Base-by-base conservation (phyloP, 2,329 filamentous ascomycete genomes). In the Exophiala alcalophila region DNA sequence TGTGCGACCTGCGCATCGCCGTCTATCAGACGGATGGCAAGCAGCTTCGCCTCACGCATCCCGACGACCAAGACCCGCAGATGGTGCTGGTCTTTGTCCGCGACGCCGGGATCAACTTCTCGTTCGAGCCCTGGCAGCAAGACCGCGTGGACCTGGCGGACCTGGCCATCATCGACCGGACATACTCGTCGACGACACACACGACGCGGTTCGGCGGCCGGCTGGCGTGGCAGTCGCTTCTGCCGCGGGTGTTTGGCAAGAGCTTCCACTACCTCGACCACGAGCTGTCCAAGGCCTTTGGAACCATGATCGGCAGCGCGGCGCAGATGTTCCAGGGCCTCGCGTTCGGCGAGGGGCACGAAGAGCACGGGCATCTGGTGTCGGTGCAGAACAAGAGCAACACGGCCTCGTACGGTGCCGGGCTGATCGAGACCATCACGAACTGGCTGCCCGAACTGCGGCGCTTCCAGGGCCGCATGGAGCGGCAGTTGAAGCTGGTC, bases 201-300 rank as follows among this genome's bases (percentile, higher is more conserved):
- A 37, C 45, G 15, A 39, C 49, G 12, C 46, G 50, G 3, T 52
- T 50, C 24, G 47, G 50, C n/a, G 51, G 53, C 6, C 39, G 51
- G 18, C 43, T 56, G 1, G 44, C 40, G 16, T 56, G 53, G 53
- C 36, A 52, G 23, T 49, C 51, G 12, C 40, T 56, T 12, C 40
- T 56, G 7, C 53, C 51, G 2, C 46, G 44, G 29, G 53, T 56
- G 2, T 56, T 56, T 28, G 53, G 53, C 26, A 47, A 49, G 21
- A 49, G 37, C 18, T 56, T 54, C 27, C 49, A 52, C 32, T 44
- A 42, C 14, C 31, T 56, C 10, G 53, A 56, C 16, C 53, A 56
- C 23, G 46, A 47, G 12, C 20, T 47, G 10, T 42, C 49, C 25
- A 49, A 49, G 28, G 43, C 41, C 2, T 50, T 54, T 29, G 52